Evolutionary conservation across 177 flowering plant genomes (phyloP).

Genomic region (Telopea speciosissima): DNA sequence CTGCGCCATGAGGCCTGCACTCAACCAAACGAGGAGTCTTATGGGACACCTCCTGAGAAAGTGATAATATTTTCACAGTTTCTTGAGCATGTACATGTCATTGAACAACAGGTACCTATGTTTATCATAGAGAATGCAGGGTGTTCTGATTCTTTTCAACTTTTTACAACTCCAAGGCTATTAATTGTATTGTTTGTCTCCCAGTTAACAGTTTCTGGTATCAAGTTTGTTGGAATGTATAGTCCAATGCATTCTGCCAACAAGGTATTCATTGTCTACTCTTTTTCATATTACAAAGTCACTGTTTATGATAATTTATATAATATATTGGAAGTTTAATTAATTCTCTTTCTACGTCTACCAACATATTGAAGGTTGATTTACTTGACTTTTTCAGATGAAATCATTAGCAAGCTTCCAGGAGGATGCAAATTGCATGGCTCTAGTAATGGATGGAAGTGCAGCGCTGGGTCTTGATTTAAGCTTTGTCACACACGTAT

Average conservation of each 20-base stretch:
- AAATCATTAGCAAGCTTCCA: conserved; percentile 64
- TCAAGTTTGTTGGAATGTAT: conserved; percentile 79
- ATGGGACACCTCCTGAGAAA: conserved; percentile 41
- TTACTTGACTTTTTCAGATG: conserved; percentile 38
- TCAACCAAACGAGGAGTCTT: conserved; percentile 13
- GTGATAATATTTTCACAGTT: conserved; percentile 91
- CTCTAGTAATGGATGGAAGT: conserved; percentile 90
- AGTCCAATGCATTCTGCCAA: conserved; percentile 87
- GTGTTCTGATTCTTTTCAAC: not conserved
- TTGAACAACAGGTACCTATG: conserved; percentile 79
- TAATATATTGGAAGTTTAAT: too few relatives aligned
- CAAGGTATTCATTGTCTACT: conserved; percentile 46
- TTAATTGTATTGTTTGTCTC: conserved; percentile 12
- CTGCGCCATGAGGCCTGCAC: conserved; percentile 16
- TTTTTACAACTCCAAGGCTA: not conserved
- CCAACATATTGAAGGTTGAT: not conserved
- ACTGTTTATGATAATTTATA: not conserved
- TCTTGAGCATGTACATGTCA: conserved; percentile 95
- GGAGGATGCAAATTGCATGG: conserved; percentile 62
- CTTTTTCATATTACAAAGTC: not conserved
- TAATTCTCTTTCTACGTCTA: too few relatives aligned
- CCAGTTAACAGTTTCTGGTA: conserved; percentile 68
- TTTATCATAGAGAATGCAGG: conserved; percentile 1
- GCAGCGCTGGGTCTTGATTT: conserved; percentile 95
- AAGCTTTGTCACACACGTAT: conserved; percentile 90